Evolutionary conservation across 805 yeast species (phyloP).

Genomic region (Scheffersomyces spartinae): DNA sequence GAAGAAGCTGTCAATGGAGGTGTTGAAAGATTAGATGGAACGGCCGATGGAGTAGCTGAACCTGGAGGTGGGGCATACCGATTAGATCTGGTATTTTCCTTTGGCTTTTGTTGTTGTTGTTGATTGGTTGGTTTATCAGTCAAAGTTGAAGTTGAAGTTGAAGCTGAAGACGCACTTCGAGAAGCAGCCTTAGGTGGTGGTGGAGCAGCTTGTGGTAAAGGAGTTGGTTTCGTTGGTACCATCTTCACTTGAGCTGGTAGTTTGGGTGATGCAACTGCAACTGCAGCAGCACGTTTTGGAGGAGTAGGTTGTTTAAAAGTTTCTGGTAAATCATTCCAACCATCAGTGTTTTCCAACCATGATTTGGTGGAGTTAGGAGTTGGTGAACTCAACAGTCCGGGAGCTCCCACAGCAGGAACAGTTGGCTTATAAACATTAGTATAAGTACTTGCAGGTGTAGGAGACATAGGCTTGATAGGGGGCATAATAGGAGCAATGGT

Average conservation of each 20-base stretch:
- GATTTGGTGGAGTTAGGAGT: conserved; percentile 10
- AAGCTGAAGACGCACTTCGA: conserved; percentile 1
- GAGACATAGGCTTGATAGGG: too few relatives aligned
- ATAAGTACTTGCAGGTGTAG: too few relatives aligned
- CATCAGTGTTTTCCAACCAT: conserved; percentile 51
- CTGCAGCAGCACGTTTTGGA: conserved; percentile 35
- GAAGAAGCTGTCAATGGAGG: conserved; percentile 4
- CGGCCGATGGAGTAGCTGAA: conserved; percentile 18
- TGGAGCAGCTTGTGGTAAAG: conserved; percentile 9
- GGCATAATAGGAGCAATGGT: too few relatives aligned
- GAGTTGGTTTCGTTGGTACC: conserved; percentile 1
- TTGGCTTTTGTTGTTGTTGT: conserved; percentile 1
- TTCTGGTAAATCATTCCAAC: conserved; percentile 64
- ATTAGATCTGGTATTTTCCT: conserved; percentile 7
- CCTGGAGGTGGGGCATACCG: conserved; percentile 14
- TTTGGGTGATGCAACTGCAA: conserved; percentile 17
- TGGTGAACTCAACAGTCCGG: conserved; percentile 14
- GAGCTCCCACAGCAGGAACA: conserved; percentile 10
- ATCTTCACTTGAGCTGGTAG: conserved; percentile 2
- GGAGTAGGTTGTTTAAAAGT: conserved; percentile 29
- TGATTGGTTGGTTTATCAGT: conserved; percentile 7
- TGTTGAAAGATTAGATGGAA: conserved; percentile 7
- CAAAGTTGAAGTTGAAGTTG: conserved; percentile 8
- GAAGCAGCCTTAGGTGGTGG: conserved; percentile 7
- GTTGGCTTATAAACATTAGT: too few relatives aligned